A percentile compares a stretch with the other conserved stretches of the same genome.
phyloP scores from a whole-genome alignment of 2,329 filamentous ascomycete species.

The Nemania sp. region DNA sequence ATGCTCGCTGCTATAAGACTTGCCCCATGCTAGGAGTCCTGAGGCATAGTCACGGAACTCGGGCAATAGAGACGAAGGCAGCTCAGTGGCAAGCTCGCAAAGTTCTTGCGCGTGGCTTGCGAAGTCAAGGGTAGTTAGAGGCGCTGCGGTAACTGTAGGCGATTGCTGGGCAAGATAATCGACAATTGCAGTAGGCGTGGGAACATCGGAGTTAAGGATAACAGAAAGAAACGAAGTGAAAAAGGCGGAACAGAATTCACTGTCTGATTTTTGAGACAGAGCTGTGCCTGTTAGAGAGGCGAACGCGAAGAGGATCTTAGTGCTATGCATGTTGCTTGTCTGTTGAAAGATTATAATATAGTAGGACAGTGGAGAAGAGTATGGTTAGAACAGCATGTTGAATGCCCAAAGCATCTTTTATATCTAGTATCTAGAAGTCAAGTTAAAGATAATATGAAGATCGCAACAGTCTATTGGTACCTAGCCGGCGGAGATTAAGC shows the following conservation, averaged over 20 bases:
- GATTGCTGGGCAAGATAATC: conserved; percentile 13
- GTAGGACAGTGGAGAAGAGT: conserved; percentile 4
- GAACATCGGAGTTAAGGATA: background rate
- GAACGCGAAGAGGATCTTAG: conserved; percentile 8
- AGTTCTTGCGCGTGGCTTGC: conserved; percentile 22
- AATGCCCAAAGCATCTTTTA: conserved; percentile 4
- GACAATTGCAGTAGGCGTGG: conserved; percentile 12
- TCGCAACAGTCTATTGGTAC: background rate
- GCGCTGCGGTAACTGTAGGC: conserved; percentile 2
- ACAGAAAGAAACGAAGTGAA: conserved; percentile 25
- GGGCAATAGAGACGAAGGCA: conserved; percentile 26
- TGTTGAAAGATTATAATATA: background rate
- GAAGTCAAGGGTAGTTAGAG: conserved; percentile 9
- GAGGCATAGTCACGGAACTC: conserved; percentile 18
- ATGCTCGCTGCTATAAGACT: conserved; percentile 10
- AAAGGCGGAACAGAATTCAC: conserved; percentile 26
- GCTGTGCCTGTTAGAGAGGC: conserved; percentile 23
- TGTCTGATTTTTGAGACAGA: conserved; percentile 30
- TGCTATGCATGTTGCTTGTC: conserved; percentile 27
- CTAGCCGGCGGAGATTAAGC: background rate
- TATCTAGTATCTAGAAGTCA: conserved; percentile 11
- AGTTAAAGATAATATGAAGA: conserved; percentile 9
- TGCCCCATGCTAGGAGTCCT: conserved; percentile 14
- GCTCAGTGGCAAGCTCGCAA: conserved; percentile 24
- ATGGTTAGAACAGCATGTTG: background rate